Conservation (phyloP, 768 basidiomycete species). For the Boletus rubropictus region DNA sequence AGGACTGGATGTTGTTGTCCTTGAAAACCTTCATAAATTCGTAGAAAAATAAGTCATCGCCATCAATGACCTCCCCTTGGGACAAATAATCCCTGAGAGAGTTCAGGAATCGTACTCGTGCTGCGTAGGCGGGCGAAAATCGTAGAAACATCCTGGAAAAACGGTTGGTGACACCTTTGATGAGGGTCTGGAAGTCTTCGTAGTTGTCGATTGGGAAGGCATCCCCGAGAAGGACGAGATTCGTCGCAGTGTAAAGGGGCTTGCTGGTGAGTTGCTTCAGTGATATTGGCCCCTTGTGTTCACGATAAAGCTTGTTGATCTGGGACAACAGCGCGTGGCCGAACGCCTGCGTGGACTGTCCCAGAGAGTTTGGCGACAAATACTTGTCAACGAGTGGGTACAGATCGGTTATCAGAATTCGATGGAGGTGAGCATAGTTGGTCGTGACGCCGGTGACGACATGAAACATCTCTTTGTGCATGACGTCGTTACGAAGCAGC, state of each 20-base stretch:
- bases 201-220: constrained; percentile 18
- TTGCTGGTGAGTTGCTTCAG: constrained; percentile 13
- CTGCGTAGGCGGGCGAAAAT: constrained; percentile 12
- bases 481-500: constrained; percentile 9
- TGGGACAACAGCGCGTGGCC: constrained; percentile 9
- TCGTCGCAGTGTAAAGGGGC: constrained; percentile 17
- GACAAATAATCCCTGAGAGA: constrained; percentile 12
- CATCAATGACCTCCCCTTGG: constrained; percentile 2
- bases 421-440: constrained; percentile 7
- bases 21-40: constrained; percentile 16
- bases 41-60: constrained; percentile 4
- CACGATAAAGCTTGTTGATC: constrained; percentile 5
- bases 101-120: constrained; percentile 8
- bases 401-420: constrained; percentile 16
- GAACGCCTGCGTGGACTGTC: constrained; percentile 9
- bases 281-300: constrained; percentile 4
- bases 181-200: constrained; percentile 17
- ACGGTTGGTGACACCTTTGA: constrained; percentile 16
- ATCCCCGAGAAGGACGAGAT: constrained; percentile 16
- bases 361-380: constrained; percentile 12
- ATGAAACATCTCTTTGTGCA: constrained; percentile 9
- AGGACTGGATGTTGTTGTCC: constrained; percentile 12
- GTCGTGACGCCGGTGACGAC: constrained; percentile 10
- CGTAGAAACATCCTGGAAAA: constrained; percentile 11
- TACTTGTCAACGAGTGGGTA: constrained; percentile 20